Conservation (phyloP, 176 grass and related monocot genomes). For the Pontederia crassipes region DNA sequence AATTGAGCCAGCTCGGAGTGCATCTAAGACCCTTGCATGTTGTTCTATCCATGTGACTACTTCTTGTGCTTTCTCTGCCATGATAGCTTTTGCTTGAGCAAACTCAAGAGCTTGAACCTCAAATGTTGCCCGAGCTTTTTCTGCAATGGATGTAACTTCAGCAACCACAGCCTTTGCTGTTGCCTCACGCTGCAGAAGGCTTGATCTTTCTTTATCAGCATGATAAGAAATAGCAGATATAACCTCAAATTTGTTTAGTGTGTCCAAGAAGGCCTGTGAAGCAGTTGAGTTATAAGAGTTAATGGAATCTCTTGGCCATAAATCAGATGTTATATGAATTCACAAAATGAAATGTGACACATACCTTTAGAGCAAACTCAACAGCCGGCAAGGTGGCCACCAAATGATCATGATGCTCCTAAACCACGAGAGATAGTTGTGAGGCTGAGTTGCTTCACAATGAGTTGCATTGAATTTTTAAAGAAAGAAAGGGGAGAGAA, state of each 20-base stretch:
- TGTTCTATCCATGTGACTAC: conserved; percentile 75
- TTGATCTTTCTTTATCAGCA: conserved; percentile 87
- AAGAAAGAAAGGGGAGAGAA: no score
- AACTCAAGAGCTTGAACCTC: conserved; percentile 71
- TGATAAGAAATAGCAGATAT: conserved; percentile 66
- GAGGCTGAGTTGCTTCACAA: conserved; percentile 1
- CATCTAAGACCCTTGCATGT: conserved; percentile 70
- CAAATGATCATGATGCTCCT: conserved; percentile 97
- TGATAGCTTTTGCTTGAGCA: conserved; percentile 51
- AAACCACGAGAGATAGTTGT: conserved; percentile 3
- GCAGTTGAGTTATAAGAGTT: background rate
- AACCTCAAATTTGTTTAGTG: conserved; percentile 61
- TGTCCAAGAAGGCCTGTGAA: conserved; percentile 59
- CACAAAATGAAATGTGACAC: background rate
- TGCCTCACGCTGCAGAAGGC: conserved; percentile 67
- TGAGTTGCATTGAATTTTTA: background rate
- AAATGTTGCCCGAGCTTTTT: conserved; percentile 63
- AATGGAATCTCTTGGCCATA: background rate
- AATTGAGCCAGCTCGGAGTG: conserved; percentile 52
- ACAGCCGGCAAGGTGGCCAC: conserved; percentile 67
- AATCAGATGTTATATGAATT: conserved; percentile 1
- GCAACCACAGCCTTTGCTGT: conserved; percentile 69
- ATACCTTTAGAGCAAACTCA: conserved; percentile 78
- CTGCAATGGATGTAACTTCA: conserved; percentile 62
- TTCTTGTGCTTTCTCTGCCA: conserved; percentile 58